Evolutionary conservation across 1,139 yeast species (phyloP), one percentile per base, ranked within the genome.

Genomic region (Meyerozyma elateridarum): DNA sequence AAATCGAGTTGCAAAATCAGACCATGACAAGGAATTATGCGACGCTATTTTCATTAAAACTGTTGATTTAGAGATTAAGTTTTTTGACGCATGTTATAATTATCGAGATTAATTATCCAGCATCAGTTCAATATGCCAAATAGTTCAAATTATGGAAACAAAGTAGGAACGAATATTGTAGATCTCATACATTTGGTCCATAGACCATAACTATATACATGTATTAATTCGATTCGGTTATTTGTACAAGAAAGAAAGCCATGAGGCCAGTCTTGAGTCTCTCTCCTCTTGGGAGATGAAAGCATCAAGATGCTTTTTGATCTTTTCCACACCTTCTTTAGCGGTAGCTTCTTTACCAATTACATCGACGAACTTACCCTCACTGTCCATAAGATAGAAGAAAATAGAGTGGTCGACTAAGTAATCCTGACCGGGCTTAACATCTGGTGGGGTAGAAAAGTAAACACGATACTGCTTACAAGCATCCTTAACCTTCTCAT

Each of bases 331-430:
- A 15, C 94, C 95, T 37, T 81, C 81, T 20, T 71, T 70, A 15
- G 88, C 89, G 33, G 79, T 84, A 45, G 82, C 87, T 48, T 89
- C 91, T 53, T 95, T 79, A 29, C 98, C 98, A 46, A 91, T 70
- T 9, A 91, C 97, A 57, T 91, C 96, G 35, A 89, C 84, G 51
- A 87, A 91, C 47, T 84, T 77, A 31, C 97, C 98, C 55, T 91
- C 97, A 13, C 95, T 89, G 53, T 91, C 97, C 95, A 91, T 87
- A 46, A 91, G 68, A 53, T 91, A 91, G 59, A 88, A 89, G 73
- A 89, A 91, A 38, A 91, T 89, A 6, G 96, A 87, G 59, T 91
- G 98, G 54, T 91, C 98, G 13, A 91, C 98, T 42, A 91, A 72
- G 54, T 91, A 91, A 48, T 91, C 96, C 58, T 91, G 95, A 19